A percentile compares a stretch with the other conserved stretches of the same genome.
phyloP scores from a whole-genome alignment of 768 basidiomycete genomes.

The Suillus tomentosus region DNA sequence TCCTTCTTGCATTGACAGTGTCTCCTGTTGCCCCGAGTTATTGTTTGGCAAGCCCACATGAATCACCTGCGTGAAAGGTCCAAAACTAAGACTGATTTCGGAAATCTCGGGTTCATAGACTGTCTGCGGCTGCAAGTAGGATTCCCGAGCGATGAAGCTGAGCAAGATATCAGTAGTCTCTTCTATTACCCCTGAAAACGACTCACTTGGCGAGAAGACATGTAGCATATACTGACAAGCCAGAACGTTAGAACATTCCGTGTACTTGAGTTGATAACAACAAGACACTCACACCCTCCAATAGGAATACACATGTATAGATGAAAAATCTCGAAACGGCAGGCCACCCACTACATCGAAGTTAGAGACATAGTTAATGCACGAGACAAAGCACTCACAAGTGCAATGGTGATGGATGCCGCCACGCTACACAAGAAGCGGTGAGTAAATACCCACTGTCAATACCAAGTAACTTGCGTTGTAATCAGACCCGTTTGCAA shows the following conservation, averaged over 20 bases:
- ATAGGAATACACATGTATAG: constrained; percentile 27
- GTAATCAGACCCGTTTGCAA: constrained; percentile 24
- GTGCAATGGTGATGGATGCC: constrained; percentile 13
- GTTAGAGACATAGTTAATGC: neutral
- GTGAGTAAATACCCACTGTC: neutral
- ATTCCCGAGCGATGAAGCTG: constrained; percentile 6
- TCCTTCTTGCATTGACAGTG: neutral
- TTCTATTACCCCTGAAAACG: no score
- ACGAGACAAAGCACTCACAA: constrained; percentile 19
- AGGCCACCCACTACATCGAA: constrained; percentile 20
- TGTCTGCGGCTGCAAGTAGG: constrained; percentile 21
- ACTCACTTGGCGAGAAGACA: no score
- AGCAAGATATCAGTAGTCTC: no score
- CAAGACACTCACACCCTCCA: constrained; percentile 21
- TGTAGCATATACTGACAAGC: no score
- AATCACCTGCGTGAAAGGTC: neutral
- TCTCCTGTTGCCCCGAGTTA: neutral
- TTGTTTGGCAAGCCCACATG: no score
- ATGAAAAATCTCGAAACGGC: constrained; percentile 22
- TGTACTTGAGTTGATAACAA: neutral
- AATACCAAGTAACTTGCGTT: constrained; percentile 15
- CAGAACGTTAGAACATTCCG: no score
- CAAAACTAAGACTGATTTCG: neutral
- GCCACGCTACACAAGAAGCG: constrained; percentile 15
- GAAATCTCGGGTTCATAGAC: neutral